These are phyloP conservation scores for Penicillium sclerotiorum DNA, from an alignment of 2,329 filamentous ascomycete genomes.

Conservation along the genomic window DNA sequence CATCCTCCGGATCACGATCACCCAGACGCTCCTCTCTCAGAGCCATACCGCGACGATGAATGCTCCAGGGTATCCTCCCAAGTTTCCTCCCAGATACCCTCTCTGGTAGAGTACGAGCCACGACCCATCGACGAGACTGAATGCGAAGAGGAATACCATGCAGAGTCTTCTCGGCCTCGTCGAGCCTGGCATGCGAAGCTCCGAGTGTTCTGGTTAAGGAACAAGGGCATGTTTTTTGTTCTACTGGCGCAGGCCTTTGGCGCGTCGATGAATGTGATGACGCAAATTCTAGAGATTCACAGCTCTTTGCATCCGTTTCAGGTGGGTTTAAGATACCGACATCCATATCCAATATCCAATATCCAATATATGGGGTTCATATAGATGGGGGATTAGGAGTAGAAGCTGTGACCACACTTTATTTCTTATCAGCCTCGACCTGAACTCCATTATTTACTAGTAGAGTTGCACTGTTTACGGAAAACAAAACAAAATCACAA, in stretches of 20 bases:
- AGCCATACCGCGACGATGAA: slow-evolving; percentile 16
- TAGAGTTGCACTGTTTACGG: no score
- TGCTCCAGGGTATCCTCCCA: slow-evolving; percentile 1
- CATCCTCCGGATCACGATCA: slow-evolving; percentile 4
- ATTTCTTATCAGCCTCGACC: no score
- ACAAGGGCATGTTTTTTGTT: slow-evolving; percentile 74
- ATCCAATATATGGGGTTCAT: no score
- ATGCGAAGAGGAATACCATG: background rate
- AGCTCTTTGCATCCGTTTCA: slow-evolving; percentile 79
- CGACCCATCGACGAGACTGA: slow-evolving; percentile 18
- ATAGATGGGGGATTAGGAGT: no score
- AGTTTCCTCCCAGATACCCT: background rate
- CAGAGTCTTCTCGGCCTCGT: slow-evolving; percentile 18
- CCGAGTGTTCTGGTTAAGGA: slow-evolving; percentile 57
- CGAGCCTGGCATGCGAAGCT: slow-evolving; percentile 32
- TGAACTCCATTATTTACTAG: no score
- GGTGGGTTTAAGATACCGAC: slow-evolving; percentile 38
- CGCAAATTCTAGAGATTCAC: slow-evolving; percentile 71
- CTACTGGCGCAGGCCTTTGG: slow-evolving; percentile 78
- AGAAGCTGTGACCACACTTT: no score
- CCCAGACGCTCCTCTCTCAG: slow-evolving; percentile 22
- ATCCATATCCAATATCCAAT: no score
- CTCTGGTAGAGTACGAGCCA: slow-evolving; percentile 21
- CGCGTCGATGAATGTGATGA: slow-evolving; percentile 81
- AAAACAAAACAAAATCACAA: no score